These are phyloP conservation scores for Hawksworthiomyces lignivorus DNA, from an alignment of 2,329 filamentous ascomycete genomes.

Conservation along the genomic window DNA sequence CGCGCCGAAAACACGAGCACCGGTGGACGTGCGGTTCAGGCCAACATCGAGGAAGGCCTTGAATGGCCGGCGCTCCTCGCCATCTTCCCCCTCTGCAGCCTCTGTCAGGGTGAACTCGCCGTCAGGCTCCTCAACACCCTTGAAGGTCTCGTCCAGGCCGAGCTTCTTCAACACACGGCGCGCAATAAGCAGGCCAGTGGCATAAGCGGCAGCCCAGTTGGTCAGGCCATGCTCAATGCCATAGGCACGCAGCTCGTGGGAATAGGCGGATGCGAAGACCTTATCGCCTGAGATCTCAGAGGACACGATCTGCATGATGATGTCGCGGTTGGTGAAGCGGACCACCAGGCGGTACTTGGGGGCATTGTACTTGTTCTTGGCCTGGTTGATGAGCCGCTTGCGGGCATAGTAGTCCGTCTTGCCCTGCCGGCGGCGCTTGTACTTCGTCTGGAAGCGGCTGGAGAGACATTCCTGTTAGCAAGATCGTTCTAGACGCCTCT, in stretches of 20 bases:
- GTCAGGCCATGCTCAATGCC: conserved; percentile 97
- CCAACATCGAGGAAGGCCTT: conserved; percentile 98
- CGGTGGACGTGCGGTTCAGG: conserved; percentile 93
- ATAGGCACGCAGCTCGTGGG: conserved; percentile 96
- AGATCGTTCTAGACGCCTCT: too few relatives aligned
- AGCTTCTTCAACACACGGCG: conserved; percentile 97
- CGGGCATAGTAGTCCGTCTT: conserved; percentile 99
- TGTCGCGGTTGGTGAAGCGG: conserved; percentile 99
- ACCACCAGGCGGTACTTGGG: conserved; percentile 99
- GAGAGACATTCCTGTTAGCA: too few relatives aligned
- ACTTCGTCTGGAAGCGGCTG: conserved; percentile 99
- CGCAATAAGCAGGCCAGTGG: conserved; percentile 92
- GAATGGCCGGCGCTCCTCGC: conserved; percentile 87
- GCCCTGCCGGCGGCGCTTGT: conserved; percentile 89
- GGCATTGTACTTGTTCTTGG: conserved; percentile 99
- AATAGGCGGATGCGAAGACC: conserved; percentile 86
- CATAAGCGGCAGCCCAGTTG: conserved; percentile 99
- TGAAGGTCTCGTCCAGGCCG: conserved; percentile 84
- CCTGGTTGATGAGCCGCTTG: conserved; percentile 98
- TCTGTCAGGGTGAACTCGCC: conserved; percentile 96
- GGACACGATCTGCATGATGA: conserved; percentile 94
- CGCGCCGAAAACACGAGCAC: conserved; percentile 97
- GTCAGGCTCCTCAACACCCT: conserved; percentile 92
- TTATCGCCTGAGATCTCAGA: conserved; percentile 98
- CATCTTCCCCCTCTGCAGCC: conserved; percentile 82